Base-by-base conservation (phyloP, 495 filamentous ascomycete genomes). In the Podospora fimiseda region DNA sequence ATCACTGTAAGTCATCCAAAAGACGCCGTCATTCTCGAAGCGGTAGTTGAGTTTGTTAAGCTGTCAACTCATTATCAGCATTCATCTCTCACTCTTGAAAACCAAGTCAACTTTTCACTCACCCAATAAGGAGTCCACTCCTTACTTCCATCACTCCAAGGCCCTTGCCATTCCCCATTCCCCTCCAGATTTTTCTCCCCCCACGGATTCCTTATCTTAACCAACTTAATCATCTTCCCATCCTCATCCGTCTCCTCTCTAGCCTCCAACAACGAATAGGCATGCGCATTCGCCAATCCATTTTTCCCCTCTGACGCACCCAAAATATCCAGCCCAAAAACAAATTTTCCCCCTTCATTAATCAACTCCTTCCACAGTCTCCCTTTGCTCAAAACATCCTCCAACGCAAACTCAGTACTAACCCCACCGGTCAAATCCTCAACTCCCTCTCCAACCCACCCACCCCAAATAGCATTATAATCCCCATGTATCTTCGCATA, bases 401-500 rank as follows among this genome's bases (percentile, higher is more conserved):
- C 82, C 0, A 89, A 82, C 33, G 88, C 81, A 5, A 95, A 64
- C 60, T 90, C 85, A 0, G 84, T 85, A 0, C 89, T 93, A 9
- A 96, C 89, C 2, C 92, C 92, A 9, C 92, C 92, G 2, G 90
- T 96, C 16, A 96, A 74, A 67, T 97, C 92, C 67, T 97, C 92
- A 41, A 96, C 83, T 1, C 85, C 92, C 64, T 97, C 92, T 14
- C 88, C 88, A 20, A 86, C 85, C 63, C 82, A 91, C 2, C 90
- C 90, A 15, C 90, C 89, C 56, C 90, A 84, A 45, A 96, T 90
- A 0, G 89, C 78, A 9, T 80, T 76, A 61, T 86, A 95, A 63
- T 93, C 88, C 2, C 89, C 90, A 59, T 96, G 92, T 9, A 89
- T 90, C 66, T 97, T 97, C 42, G 92, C 92, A 70, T 92, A 97